Base-by-base conservation (phyloP, 345 rosid species). In the Lepidium didymum region DNA sequence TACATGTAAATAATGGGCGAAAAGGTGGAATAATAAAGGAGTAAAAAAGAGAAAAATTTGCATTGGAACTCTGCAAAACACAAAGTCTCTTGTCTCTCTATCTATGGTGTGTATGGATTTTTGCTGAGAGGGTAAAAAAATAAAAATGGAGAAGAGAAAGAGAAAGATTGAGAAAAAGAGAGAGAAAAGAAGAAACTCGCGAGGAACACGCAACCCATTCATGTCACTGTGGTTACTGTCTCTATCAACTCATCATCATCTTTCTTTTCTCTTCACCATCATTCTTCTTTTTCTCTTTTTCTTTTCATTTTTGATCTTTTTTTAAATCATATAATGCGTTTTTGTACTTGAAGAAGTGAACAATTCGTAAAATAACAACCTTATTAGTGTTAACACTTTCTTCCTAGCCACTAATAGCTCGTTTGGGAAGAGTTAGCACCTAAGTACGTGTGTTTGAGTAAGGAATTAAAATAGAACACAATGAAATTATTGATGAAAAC, bases 161-260 rank as follows among this genome's bases (percentile, higher is more conserved):
- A 18, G 6, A 18, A 1, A 0, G 10, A 27, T 13, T 14, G 21
- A 34, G 58, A 46, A 16, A 47, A 34, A 43, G 12, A 47, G 38
- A 11, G 13, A 10, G 42, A 56, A 11, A 9, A 10, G 42, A 65
- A 74, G 63, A 61, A 74, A 68, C 78, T 74, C 78, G 74, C 78
- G 73, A 67, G 58, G 78, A 74, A 74, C 78, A 74, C 78, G 78
- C 78, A 74, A 74, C 78, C 64, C 58, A 60, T 18, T 60, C 73
- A 52, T 5, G 33, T 54, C 64, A 52, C 57, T 53, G 37, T 61
- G 61, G 61, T 59, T 59, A 67, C 69, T 67, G 64, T 74, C 69
- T 67, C 70, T 43, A 64, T 64, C 70, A 55, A 36, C 35, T 72
- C 64, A 54, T 62, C 68, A 53, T 62, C 69, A 61, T 62, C 75